A percentile compares a stretch with the other conserved stretches of the same genome.
These are phyloP conservation scores for Suillus fuscotomentosus DNA, from an alignment of 768 basidiomycete genomes.

Conservation along the genomic window DNA sequence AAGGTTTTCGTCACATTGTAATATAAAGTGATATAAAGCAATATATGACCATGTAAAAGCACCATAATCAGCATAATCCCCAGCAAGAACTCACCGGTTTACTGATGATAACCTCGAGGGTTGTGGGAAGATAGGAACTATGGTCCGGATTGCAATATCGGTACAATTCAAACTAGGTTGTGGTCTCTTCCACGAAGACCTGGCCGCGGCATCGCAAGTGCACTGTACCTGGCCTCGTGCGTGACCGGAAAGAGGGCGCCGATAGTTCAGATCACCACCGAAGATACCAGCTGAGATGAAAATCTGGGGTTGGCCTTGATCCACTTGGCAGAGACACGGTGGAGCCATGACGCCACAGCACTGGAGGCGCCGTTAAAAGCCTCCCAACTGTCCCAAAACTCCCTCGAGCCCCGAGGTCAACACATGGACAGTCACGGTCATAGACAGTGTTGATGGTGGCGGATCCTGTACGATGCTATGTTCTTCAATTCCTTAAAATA, in stretches of 20 bases:
- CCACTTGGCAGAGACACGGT: not conserved
- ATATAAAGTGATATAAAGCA: too few species aligned
- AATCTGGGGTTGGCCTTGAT: not conserved
- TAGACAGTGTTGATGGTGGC: not conserved
- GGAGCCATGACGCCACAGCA: not conserved
- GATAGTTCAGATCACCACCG: not conserved
- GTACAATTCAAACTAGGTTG: constrained; percentile 12
- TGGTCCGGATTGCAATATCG: constrained; percentile 11
- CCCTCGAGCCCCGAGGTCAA: not conserved
- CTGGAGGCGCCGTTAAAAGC: not conserved
- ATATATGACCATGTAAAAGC: too few species aligned
- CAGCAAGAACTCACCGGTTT: too few species aligned
- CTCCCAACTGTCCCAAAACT: not conserved
- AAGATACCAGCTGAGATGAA: constrained; percentile 3
- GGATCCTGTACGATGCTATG: not conserved
- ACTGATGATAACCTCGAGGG: constrained; percentile 34
- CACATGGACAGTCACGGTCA: not conserved
- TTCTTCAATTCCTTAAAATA: not conserved
- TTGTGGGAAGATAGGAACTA: constrained; percentile 15
- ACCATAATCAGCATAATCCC: too few species aligned
- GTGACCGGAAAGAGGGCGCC: not conserved
- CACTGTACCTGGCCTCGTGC: constrained; percentile 6
- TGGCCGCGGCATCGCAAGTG: not conserved
- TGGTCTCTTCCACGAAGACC: constrained; percentile 11
- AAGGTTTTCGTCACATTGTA: too few species aligned